These are phyloP conservation scores for Cryptosporidium bovis DNA, from an alignment of 169 alveolate genomes.

Conservation along the genomic window DNA sequence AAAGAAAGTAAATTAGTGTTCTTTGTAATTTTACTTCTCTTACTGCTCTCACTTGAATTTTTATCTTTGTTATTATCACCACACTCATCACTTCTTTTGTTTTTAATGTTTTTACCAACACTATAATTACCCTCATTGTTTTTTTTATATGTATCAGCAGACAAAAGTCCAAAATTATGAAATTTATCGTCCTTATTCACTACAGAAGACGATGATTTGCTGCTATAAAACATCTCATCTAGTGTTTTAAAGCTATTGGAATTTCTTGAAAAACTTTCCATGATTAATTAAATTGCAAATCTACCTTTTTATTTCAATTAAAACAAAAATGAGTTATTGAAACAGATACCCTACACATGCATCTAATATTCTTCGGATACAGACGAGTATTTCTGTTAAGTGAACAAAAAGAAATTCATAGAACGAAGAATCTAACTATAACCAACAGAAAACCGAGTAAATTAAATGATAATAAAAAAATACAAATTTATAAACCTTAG, in stretches of 20 bases:
- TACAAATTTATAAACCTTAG: too few relatives aligned
- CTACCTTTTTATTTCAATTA: neutral
- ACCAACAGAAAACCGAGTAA: too few relatives aligned
- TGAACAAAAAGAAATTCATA: too few relatives aligned
- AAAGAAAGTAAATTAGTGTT: conserved; percentile 12
- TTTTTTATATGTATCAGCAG: conserved; percentile 23
- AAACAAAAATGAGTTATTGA: neutral
- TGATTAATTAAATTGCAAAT: neutral
- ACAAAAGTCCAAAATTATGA: conserved; percentile 13
- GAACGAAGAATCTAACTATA: too few relatives aligned
- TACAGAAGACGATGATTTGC: neutral
- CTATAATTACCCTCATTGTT: neutral
- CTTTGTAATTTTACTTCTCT: neutral
- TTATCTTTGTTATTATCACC: neutral
- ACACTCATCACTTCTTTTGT: too few relatives aligned
- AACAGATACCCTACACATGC: neutral
- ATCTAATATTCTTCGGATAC: neutral
- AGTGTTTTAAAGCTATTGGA: neutral
- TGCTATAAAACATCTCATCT: conserved; percentile 55
- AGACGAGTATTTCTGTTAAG: neutral
- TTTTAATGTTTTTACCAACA: too few relatives aligned
- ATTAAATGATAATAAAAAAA: too few relatives aligned
- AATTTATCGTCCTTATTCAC: conserved; percentile 27
- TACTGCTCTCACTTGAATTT: neutral
- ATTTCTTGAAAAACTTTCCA: neutral